These are phyloP conservation scores for Aspergillus pseudoterreus DNA, from an alignment of 2,329 filamentous ascomycete species.

Conservation along the genomic window DNA sequence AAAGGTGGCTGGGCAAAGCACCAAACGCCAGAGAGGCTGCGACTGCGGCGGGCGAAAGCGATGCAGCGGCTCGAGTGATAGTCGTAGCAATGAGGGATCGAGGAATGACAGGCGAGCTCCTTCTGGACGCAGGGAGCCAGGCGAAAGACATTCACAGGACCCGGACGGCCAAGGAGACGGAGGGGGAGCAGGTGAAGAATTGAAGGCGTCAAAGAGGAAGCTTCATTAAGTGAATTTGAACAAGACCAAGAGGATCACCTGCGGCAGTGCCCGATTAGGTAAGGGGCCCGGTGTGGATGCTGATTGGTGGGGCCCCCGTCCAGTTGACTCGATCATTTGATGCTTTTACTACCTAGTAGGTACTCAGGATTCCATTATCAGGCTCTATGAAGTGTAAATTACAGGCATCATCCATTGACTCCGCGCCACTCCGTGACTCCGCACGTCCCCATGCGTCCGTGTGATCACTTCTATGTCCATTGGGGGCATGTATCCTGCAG, in stretches of 20 bases:
- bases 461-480: no score
- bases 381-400: no score
- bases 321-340: not conserved
- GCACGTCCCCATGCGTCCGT: no score
- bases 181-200: slow-evolving; percentile 3
- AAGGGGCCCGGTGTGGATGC: not conserved
- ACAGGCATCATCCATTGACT: no score
- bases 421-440: no score
- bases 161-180: slow-evolving; percentile 10
- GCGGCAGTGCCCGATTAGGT: not conserved
- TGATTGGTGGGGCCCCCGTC: slow-evolving; percentile 17
- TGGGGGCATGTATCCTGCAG: no score
- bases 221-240: not conserved
- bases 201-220: not conserved
- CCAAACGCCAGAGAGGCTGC: slow-evolving; percentile 8
- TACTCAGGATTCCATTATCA: no score
- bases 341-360: no score
- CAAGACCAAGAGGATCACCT: not conserved
- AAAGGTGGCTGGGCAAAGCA: not conserved
- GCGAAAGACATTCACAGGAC: slow-evolving; percentile 34
- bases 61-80: slow-evolving; percentile 9
- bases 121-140: slow-evolving; percentile 26
- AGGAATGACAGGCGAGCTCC: slow-evolving; percentile 25
- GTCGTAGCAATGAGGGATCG: slow-evolving; percentile 14
- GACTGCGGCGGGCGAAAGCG: slow-evolving; percentile 8